A percentile compares a stretch with the other conserved stretches of the same genome.
Evolutionary conservation across 805 yeast genomes (phyloP).

Genomic region (Scheffersomyces coipomensis): DNA sequence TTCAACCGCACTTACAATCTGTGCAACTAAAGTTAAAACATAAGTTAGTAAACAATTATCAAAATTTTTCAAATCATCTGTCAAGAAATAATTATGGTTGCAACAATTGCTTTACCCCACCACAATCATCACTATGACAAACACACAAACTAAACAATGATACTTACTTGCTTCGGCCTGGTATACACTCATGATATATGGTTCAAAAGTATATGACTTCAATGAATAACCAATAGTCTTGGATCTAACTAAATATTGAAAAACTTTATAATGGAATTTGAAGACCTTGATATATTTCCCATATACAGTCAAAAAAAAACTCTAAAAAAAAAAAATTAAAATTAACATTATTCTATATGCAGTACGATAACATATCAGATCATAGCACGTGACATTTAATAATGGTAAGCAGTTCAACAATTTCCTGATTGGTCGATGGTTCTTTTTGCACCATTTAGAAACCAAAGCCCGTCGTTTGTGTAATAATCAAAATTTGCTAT

Average conservation of each 20-base stretch:
- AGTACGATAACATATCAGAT: conserved; percentile 2
- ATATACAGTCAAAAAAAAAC: not conserved
- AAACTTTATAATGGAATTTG: too few species aligned
- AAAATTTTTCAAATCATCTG: not conserved
- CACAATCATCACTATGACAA: not conserved
- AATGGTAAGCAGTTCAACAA: conserved; percentile 1
- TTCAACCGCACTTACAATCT: conserved; percentile 6
- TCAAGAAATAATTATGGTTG: not conserved
- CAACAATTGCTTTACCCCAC: not conserved
- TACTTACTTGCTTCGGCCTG: conserved; percentile 9
- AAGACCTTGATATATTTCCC: too few species aligned
- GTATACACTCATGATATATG: conserved; percentile 8
- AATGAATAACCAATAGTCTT: too few species aligned
- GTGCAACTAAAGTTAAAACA: conserved; percentile 6
- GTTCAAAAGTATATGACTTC: too few species aligned
- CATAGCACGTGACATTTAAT: conserved; percentile 9
- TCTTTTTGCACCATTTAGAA: too few species aligned
- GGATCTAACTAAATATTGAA: too few species aligned
- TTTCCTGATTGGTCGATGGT: not conserved
- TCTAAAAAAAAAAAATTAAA: not conserved
- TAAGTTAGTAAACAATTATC: not conserved
- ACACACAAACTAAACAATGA: too few species aligned
- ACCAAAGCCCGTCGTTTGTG: too few species aligned
- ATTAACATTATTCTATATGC: too few species aligned
- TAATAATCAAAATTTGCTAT: too few species aligned